Percentiles rank a stretch among this genome's conserved stretches.
phyloP scores from a whole-genome alignment of 495 filamentous ascomycete species.

The Penicillium diatomitis region DNA sequence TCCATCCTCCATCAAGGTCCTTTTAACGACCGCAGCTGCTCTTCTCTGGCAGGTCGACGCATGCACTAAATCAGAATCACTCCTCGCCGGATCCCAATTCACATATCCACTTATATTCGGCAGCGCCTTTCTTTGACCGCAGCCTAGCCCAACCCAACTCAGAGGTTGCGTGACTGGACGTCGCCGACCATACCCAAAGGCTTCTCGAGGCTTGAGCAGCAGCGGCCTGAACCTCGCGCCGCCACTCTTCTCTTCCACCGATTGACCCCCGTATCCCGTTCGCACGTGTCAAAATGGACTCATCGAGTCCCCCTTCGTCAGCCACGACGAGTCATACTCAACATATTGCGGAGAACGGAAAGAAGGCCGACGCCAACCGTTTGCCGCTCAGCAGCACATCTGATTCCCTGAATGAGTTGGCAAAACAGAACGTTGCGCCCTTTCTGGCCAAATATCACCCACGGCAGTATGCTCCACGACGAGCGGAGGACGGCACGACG shows the following conservation, averaged over 20 bases:
- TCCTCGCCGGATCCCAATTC: too few species aligned
- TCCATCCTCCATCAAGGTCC: too few species aligned
- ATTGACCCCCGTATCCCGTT: not conserved
- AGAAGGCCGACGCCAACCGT: slow-evolving; percentile 17
- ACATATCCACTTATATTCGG: too few species aligned
- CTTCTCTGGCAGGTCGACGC: too few species aligned
- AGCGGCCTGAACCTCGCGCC: too few species aligned
- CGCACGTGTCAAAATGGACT: not conserved
- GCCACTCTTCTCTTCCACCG: too few species aligned
- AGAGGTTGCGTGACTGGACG: too few species aligned
- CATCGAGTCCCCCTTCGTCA: not conserved
- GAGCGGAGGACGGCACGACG: slow-evolving; percentile 21
- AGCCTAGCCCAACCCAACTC: too few species aligned
- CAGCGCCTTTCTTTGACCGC: too few species aligned
- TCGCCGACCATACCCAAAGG: not conserved
- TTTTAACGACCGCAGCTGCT: too few species aligned
- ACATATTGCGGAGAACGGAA: slow-evolving; percentile 3
- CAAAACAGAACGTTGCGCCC: slow-evolving; percentile 55
- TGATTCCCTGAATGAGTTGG: slow-evolving; percentile 34
- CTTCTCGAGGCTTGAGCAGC: not conserved
- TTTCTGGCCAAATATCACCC: slow-evolving; percentile 84
- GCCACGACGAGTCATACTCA: not conserved
- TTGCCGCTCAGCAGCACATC: slow-evolving; percentile 10
- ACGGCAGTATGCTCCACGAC: slow-evolving; percentile 65
- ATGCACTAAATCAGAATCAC: too few species aligned